phyloP scores from a whole-genome alignment of 129 eudicot species.

The Logfia minima region DNA sequence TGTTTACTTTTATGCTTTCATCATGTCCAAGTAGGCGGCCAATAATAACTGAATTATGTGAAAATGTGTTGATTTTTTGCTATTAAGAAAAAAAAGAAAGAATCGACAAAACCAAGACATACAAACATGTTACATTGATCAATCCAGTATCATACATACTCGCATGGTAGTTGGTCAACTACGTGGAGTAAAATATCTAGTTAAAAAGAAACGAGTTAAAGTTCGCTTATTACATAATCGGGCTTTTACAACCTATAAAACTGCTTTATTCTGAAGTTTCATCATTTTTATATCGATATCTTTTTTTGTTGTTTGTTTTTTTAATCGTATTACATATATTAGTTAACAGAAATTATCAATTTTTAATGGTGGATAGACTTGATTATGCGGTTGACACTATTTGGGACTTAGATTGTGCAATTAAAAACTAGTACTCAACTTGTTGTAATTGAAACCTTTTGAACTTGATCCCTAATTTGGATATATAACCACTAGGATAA shows the following conservation, averaged over 20 bases:
- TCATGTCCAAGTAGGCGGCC: background rate
- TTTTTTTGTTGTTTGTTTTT: no score
- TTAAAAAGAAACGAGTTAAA: background rate
- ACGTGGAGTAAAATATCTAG: background rate
- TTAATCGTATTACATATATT: background rate
- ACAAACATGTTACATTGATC: background rate
- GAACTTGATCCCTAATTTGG: background rate
- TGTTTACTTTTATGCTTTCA: background rate
- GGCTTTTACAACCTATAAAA: background rate
- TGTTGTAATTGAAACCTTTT: background rate
- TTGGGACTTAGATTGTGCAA: background rate
- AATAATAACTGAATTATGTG: background rate
- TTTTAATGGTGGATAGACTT: background rate
- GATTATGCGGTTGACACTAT: background rate
- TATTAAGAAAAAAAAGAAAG: no score
- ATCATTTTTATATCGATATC: background rate
- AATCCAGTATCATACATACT: background rate
- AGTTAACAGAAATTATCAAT: background rate
- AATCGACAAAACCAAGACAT: background rate
- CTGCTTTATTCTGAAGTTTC: background rate
- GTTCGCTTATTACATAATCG: background rate
- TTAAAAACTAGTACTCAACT: background rate
- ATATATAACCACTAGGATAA: background rate
- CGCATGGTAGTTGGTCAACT: background rate
- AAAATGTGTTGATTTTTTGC: background rate